Evolutionary conservation across 2,329 filamentous ascomycete species (phyloP).

Genomic region (Exophiala alcalophila): DNA sequence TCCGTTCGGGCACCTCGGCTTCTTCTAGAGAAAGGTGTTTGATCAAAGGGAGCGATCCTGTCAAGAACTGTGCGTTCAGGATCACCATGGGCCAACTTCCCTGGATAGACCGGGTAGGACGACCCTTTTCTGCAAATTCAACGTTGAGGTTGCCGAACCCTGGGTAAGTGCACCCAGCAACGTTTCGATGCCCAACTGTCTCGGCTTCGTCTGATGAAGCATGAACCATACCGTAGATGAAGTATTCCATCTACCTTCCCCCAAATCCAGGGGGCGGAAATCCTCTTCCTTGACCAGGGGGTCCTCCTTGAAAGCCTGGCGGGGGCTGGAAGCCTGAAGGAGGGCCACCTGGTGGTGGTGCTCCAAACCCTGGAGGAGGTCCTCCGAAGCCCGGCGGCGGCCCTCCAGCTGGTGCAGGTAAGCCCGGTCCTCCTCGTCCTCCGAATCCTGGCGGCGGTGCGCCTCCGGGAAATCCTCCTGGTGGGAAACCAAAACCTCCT

Average conservation of each 20-base stretch:
- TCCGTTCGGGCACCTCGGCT: too few species aligned
- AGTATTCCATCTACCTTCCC: conserved; percentile 28
- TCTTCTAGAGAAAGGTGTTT: too few species aligned
- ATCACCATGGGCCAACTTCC: too few species aligned
- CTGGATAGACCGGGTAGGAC: too few species aligned
- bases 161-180: too few species aligned
- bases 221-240: not conserved
- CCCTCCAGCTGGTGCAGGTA: conserved; percentile 33
- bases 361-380: conserved; percentile 22
- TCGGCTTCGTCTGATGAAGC: not conserved
- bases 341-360: conserved; percentile 45
- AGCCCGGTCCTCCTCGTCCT: conserved; percentile 48
- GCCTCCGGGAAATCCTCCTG: conserved; percentile 54
- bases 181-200: not conserved
- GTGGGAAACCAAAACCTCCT: conserved; percentile 50
- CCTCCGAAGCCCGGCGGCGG: conserved; percentile 21
- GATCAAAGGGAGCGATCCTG: too few species aligned
- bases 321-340: conserved; percentile 38
- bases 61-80: too few species aligned
- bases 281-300: conserved; percentile 55
- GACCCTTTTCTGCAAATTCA: too few species aligned
- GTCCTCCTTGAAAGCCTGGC: conserved; percentile 63
- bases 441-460: conserved; percentile 51
- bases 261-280: conserved; percentile 53
- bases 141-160: not conserved